Percentiles rank a stretch among this genome's conserved stretches.
Conservation (phyloP, 1,139 yeast species). For the Pichia sp. region DNA sequence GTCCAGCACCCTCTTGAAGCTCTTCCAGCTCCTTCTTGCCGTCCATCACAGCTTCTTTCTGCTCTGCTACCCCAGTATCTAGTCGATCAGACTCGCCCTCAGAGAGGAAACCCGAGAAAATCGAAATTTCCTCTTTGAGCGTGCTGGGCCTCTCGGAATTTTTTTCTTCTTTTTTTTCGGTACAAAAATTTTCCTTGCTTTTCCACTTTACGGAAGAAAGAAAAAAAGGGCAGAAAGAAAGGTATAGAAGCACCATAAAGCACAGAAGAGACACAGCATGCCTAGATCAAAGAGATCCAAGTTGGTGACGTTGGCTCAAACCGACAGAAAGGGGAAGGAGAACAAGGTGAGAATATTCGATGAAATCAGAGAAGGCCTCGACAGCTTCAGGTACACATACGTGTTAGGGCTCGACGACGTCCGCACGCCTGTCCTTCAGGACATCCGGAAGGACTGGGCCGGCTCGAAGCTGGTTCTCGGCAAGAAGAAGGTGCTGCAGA, state of each 20-base stretch:
- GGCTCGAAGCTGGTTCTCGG: slow-evolving; percentile 89
- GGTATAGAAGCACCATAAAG: no score
- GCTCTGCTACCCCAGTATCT: neutral
- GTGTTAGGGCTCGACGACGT: slow-evolving; percentile 84
- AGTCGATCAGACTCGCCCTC: neutral
- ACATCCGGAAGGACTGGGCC: slow-evolving; percentile 84
- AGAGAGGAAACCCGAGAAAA: neutral
- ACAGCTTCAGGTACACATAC: slow-evolving; percentile 75
- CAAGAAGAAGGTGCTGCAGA: slow-evolving; percentile 86
- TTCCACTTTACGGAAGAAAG: neutral
- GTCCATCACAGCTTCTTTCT: neutral
- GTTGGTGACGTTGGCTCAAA: slow-evolving; percentile 91
- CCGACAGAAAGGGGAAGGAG: slow-evolving; percentile 92
- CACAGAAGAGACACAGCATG: slow-evolving; percentile 35
- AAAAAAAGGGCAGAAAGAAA: no score
- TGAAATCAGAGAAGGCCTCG: slow-evolving; percentile 79
- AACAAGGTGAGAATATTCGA: slow-evolving; percentile 88
- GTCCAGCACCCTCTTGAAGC: neutral
- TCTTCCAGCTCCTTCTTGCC: neutral
- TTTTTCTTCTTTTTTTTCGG: neutral
- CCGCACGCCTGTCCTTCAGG: slow-evolving; percentile 93
- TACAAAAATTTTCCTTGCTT: neutral
- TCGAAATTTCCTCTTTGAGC: neutral
- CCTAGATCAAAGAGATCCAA: slow-evolving; percentile 94
- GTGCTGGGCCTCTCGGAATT: neutral